Conservation (phyloP, 768 basidiomycete genomes). For the Suillus subluteus region DNA sequence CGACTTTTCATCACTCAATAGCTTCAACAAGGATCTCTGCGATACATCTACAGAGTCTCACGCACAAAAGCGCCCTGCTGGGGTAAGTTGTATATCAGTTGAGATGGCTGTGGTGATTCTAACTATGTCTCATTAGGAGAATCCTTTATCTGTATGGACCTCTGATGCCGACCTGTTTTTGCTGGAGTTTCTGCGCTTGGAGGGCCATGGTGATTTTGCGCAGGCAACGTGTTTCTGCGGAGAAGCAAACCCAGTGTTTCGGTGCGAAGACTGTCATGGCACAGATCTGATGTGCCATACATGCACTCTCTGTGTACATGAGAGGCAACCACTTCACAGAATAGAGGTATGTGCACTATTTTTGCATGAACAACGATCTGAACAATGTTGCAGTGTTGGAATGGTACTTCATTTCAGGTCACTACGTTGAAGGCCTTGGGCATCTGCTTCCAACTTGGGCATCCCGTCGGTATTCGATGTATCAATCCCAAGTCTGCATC, state of each 20-base stretch:
- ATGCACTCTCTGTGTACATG: conserved; percentile 6
- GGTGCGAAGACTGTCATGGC: not conserved
- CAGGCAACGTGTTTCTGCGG: not conserved
- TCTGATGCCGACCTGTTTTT: not conserved
- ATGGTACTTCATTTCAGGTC: conserved; percentile 20
- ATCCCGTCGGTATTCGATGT: conserved; percentile 20
- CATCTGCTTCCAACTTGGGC: conserved; percentile 27
- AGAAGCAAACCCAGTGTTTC: not conserved
- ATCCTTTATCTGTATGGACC: not conserved
- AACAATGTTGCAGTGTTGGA: conserved; percentile 21
- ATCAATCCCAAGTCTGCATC: conserved; percentile 1
- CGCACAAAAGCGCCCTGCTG: not conserved
- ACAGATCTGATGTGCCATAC: not conserved
- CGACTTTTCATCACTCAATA: not conserved
- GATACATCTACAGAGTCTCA: not conserved
- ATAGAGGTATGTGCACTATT: conserved; percentile 9
- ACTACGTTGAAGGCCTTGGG: conserved; percentile 22
- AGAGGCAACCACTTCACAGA: no score
- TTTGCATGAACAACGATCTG: not conserved
- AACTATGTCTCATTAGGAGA: not conserved
- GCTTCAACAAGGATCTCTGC: not conserved
- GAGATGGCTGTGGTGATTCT: not conserved
- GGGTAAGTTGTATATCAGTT: not conserved
- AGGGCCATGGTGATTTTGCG: not conserved
- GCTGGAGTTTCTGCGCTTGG: conserved; percentile 1